Base-by-base conservation (phyloP, 2,329 filamentous ascomycete species). In the Stylonectria norvegica region DNA sequence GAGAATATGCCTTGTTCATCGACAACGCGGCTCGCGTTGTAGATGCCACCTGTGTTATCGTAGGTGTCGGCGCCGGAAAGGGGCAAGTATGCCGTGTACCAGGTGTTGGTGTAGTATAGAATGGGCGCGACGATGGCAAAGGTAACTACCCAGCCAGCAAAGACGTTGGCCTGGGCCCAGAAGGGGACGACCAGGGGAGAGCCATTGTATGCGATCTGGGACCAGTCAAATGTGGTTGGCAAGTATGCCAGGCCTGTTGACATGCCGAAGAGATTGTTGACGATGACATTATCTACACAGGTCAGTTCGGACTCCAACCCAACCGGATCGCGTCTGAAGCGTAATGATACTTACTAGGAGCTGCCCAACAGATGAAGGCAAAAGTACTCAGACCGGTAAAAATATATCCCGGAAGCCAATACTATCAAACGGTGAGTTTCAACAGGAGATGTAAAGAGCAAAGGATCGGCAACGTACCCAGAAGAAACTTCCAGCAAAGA, bases 221-320 rank as follows among this genome's bases (percentile, higher is more conserved):
- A 46, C 46, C 46, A 48, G 40, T 48, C 46, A 5, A 48, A 40
- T 0, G 46, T 46, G 1, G 41, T 17, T 3, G 46, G 46, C 3
- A 48, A 36, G 9, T 46, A 43, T 2, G 40, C 43, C 16, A 48
- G 22, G 2, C 46, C 46, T 2, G 46, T 48, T 0, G 46, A 38
- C 32, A 46, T 46, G 10, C 46, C 46, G 34, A 48, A 48, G 10
- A 48, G 34, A 10, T 48, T 45, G 9, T 48, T 48, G 5, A 48
- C 43, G 2, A 46, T 23, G 2, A 46, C 22, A 25, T 48, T 40
- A 23, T 43, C 44, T 47, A 27, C 18, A 18, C 16, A 2, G 16
- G 22, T 36, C 15, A 43, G 33, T 12, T 19, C 5, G 5, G 15
- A 10, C 27, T 30, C 14, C 8, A 30, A 8, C 7, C 22, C 15